These are phyloP conservation scores for Linderina pennispora DNA, from an alignment of 192 early-diverging fungal genomes.

Conservation along the genomic window DNA sequence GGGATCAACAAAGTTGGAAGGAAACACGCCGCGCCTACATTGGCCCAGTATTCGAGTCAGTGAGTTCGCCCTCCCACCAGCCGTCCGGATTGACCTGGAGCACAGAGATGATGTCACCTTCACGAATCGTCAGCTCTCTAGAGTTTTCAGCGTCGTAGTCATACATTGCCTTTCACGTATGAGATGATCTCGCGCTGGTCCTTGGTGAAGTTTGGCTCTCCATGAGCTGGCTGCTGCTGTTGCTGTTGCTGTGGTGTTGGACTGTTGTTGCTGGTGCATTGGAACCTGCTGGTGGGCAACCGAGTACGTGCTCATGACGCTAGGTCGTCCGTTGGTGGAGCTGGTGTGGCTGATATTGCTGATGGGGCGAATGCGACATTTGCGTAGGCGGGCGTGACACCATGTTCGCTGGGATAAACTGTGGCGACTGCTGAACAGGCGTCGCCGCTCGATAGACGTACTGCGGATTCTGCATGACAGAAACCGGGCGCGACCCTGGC, in stretches of 20 bases:
- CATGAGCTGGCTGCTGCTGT: conserved; percentile 2
- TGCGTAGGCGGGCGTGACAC: conserved; percentile 29
- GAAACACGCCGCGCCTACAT: conserved; percentile 40
- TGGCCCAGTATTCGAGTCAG: conserved; percentile 30
- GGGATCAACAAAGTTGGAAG: conserved; percentile 46
- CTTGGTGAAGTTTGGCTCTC: conserved; percentile 19
- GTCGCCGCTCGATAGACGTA: not conserved
- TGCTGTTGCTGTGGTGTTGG: not conserved
- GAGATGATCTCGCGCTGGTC: conserved; percentile 47
- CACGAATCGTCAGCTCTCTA: conserved; percentile 39
- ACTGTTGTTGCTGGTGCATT: conserved; percentile 17
- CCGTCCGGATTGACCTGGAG: conserved; percentile 41
- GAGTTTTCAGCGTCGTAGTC: conserved; percentile 45
- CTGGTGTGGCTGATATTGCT: conserved; percentile 9
- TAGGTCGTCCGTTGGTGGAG: conserved; percentile 16
- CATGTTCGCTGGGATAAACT: conserved; percentile 6
- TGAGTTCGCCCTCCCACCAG: conserved; percentile 50
- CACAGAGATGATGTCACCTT: conserved; percentile 45
- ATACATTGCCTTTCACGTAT: conserved; percentile 47
- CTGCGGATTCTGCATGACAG: conserved; percentile 2
- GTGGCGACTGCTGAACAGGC: conserved; percentile 22
- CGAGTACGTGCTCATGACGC: conserved; percentile 20
- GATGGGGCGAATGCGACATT: conserved; percentile 24
- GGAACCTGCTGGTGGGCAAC: conserved; percentile 1
- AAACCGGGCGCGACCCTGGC: conserved; percentile 1